Base-by-base conservation (phyloP, 139 green algal genomes). In the Micromonas commoda region DNA sequence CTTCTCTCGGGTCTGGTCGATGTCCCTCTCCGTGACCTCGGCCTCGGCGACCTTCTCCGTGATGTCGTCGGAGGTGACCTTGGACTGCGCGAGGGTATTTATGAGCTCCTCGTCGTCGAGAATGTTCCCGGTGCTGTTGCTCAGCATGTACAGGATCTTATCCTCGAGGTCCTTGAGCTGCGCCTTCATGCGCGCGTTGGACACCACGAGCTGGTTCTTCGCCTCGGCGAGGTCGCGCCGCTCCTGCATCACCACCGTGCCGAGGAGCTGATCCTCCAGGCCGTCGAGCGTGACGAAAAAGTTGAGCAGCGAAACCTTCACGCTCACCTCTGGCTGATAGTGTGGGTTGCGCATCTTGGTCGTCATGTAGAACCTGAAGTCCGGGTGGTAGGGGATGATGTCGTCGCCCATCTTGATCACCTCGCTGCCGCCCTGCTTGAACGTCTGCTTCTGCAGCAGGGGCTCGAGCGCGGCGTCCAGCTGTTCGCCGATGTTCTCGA, bases 361-460 rank as follows among this genome's bases (percentile, higher is more conserved):
- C 61, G 89, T 93, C 81, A 93, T 91, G 83, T 90, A 91, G 78
- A 93, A 92, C 53, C 81, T 81, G 88, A 94, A 94, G 82, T 94
- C 89, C 5, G 88, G 81, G 81, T 92, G 88, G 83, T 94, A 94
- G 13, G 90, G 90, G 64, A 94, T 91, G 83, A 93, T 87, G 79
- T 89, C 90, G 78, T 94, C 90, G 51, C 90, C 90, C 52, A 94
- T 90, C 84, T 92, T 92, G 84, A 94, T 91, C 39, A 91, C 86
- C 66, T 92, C 87, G 65, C 74, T 87, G 65, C 90, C 76, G 70
- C 89, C 90, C 81, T 94, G 87, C 83, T 93, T 92, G 83, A 91
- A 93, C 13, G 87, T 92, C 76, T 91, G 84, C 81, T 88, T 91
- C 63, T 91, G 85, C 37, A 94, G 84, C 71, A 94, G 70, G 0